phyloP scores from a whole-genome alignment of 768 basidiomycete genomes.

The Rhodotorula babjevae region DNA sequence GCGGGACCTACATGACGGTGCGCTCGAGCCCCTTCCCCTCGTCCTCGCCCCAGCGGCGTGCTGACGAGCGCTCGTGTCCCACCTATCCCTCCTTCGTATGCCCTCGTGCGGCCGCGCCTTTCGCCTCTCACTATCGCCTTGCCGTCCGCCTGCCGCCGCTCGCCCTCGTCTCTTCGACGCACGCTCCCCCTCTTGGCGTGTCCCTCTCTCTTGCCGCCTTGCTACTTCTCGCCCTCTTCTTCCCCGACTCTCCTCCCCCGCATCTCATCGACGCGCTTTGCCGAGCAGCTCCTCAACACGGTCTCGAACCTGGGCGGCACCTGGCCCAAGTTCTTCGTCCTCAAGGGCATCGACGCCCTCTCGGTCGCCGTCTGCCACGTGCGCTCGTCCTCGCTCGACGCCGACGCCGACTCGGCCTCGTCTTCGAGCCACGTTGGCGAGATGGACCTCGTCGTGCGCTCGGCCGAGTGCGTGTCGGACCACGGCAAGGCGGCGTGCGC shows the following conservation, averaged over 20 bases:
- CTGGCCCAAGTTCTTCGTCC: constrained; percentile 92
- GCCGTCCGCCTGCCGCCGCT: no score
- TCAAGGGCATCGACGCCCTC: constrained; percentile 91
- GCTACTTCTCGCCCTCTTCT: no score
- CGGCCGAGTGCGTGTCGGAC: constrained; percentile 83
- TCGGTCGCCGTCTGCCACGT: constrained; percentile 78
- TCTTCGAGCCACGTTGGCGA: no score
- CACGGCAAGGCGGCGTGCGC: constrained; percentile 75
- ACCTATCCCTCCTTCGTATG: background rate
- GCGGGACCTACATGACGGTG: constrained; percentile 97
- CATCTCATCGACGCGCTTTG: no score
- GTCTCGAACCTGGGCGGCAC: constrained; percentile 95
- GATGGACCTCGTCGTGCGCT: constrained; percentile 40
- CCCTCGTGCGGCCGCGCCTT: constrained; percentile 46
- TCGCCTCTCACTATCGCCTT: no score
- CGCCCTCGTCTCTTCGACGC: no score
- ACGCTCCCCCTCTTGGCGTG: no score
- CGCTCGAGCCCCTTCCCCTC: background rate
- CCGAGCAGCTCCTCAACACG: constrained; percentile 66
- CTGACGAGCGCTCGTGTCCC: constrained; percentile 46
- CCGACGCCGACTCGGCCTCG: constrained; percentile 1
- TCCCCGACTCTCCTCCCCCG: no score
- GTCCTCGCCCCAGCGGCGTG: background rate
- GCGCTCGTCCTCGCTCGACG: constrained; percentile 47
- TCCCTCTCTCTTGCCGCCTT: no score